Percentiles rank a stretch among this genome's conserved stretches.
Evolutionary conservation across 768 basidiomycete species (phyloP).

Genomic region (Hericium rajendrae): DNA sequence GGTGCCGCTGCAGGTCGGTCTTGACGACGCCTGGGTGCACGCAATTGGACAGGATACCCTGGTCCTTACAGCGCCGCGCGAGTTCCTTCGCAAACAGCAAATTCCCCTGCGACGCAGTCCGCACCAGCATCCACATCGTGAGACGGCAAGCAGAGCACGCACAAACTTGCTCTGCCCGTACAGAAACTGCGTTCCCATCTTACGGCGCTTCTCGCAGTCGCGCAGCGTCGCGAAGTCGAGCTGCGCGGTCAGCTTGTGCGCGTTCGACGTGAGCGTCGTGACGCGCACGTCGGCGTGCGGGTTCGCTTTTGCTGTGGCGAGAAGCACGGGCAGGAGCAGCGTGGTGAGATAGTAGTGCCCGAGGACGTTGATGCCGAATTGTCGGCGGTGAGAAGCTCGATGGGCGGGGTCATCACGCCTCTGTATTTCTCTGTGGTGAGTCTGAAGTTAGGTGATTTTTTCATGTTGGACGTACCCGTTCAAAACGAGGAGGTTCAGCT

Average conservation of each 20-base stretch:
- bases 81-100: constrained; percentile 34
- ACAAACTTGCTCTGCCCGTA: background rate
- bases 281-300: constrained; percentile 31
- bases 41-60: constrained; percentile 33
- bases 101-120: constrained; percentile 26
- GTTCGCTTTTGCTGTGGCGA: constrained; percentile 27
- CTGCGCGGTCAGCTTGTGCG: constrained; percentile 20
- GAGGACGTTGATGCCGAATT: constrained; percentile 45
- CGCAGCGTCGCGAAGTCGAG: constrained; percentile 30
- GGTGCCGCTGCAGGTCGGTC: background rate
- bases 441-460: too few relatives aligned
- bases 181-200: background rate
- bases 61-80: constrained; percentile 27
- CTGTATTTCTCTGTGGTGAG: constrained; percentile 17
- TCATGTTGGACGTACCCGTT: constrained; percentile 26
- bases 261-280: constrained; percentile 34
- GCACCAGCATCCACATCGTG: background rate
- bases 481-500: constrained; percentile 38
- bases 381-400: constrained; percentile 31
- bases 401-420: constrained; percentile 35
- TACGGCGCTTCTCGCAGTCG: constrained; percentile 17
- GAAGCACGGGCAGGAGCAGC: constrained; percentile 39
- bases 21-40: constrained; percentile 24
- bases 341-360: constrained; percentile 53
- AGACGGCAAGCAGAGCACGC: background rate